Base-by-base conservation (phyloP, 164 flowering plant species). In the Nymphaea colorata region DNA sequence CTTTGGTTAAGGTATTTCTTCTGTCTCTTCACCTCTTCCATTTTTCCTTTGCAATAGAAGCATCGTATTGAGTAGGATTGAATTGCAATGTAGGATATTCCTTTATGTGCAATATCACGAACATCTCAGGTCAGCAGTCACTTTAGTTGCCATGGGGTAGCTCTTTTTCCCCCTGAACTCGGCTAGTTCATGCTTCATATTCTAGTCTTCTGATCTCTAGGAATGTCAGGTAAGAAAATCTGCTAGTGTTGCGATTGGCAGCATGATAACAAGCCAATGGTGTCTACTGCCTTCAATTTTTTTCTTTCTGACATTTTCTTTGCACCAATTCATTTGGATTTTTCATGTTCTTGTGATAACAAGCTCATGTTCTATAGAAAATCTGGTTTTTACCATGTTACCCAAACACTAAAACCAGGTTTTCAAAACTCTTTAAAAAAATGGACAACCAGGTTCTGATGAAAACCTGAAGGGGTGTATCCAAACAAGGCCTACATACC, bases 221-320 rank as follows among this genome's bases (percentile, higher is more conserved):
- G 91, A 78, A 64, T 95, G 98, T 41, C 90, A 93, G 53, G 75
- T 95, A 43, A 86, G 84, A 78, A 95, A 95, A 79, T 95, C 99
- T 81, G 96, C 97, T 44, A 95, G 98, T 75, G 99, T 90, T 64
- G 97, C 74, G 96, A 88, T 61, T 90, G 99, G 96, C 73, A 83
- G 41, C 70, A 79, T 69, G 96, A 92, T 42, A 77, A 91, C 66
- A 91, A 82, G 72, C 90, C 68, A 72, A 47, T 76, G 90, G 99
- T 91, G 57, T 55, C 88, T 51, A 51, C 14, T 10, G 14, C 14
- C 57, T 51, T 51, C 57, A 10, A 51, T 51, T 51, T 51, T 51
- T 25, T 25, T 25, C 36, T 25, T 25, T 25, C 36, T 25, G 36
- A 25, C 36, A 25, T 25, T 25, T 25, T 25, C 36, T 25, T 25